These are phyloP conservation scores for Botryotinia convoluta DNA, from an alignment of 2,329 filamentous ascomycete species.

Conservation along the genomic window DNA sequence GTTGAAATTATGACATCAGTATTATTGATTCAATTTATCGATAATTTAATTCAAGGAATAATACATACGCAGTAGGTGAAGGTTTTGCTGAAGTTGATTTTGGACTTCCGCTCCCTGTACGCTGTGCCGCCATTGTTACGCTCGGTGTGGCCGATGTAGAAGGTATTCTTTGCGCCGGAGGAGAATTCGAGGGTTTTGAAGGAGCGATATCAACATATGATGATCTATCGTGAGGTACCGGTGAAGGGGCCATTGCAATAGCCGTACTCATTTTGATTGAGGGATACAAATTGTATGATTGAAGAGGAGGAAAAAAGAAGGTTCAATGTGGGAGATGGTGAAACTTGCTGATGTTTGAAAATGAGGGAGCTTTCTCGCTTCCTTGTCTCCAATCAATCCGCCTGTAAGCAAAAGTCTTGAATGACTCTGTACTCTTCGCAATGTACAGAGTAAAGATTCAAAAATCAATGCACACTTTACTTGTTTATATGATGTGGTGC, in stretches of 20 bases:
- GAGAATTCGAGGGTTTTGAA: constrained; percentile 34
- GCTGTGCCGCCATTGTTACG: constrained; percentile 44
- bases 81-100: constrained; percentile 49
- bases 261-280: constrained; percentile 60
- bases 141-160: constrained; percentile 43
- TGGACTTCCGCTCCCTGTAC: constrained; percentile 55
- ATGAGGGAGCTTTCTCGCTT: constrained; percentile 18
- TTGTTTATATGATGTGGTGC: not conserved
- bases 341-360: constrained; percentile 20
- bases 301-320: constrained; percentile 8
- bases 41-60: not conserved
- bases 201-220: constrained; percentile 52
- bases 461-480: not conserved
- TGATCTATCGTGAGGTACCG: constrained; percentile 64
- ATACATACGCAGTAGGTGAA: constrained; percentile 60
- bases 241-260: constrained; percentile 67
- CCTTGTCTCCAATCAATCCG: constrained; percentile 15
- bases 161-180: constrained; percentile 34
- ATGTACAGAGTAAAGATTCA: not conserved
- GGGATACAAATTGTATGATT: not conserved
- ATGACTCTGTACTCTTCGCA: constrained; percentile 4
- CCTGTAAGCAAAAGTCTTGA: constrained; percentile 1
- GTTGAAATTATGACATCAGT: constrained; percentile 35
- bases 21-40: not conserved
- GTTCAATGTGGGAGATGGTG: constrained; percentile 7